Conservation (phyloP, 2,329 filamentous ascomycete species). For the Diaporthe sp. region DNA sequence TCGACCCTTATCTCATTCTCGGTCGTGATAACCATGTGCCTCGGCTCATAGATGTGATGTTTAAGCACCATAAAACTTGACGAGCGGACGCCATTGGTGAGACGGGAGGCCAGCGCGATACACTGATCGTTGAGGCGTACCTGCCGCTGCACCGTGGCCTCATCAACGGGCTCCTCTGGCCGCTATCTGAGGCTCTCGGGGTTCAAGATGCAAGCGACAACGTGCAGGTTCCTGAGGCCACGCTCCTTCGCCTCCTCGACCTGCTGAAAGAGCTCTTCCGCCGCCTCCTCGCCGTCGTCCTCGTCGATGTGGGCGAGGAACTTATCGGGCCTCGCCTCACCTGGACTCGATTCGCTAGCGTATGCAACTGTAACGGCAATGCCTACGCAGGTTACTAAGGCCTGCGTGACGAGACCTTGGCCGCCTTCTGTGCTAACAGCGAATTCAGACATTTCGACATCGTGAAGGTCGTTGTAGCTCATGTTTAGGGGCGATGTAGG, state of each 20-base stretch:
- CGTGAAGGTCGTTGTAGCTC: not conserved
- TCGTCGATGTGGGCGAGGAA: conserved; percentile 5
- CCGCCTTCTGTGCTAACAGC: not conserved
- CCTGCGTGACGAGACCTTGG: not conserved
- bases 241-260: not conserved
- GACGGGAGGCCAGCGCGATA: not conserved
- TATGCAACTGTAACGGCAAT: not conserved
- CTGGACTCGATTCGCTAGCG: not conserved
- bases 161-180: not conserved
- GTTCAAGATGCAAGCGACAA: not conserved
- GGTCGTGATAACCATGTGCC: not conserved
- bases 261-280: not conserved
- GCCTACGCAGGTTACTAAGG: not conserved
- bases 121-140: not conserved
- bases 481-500: not conserved
- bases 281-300: not conserved
- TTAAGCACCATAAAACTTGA: not conserved
- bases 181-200: not conserved
- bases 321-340: not conserved
- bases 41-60: not conserved
- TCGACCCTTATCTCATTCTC: conserved; percentile 3
- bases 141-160: not conserved
- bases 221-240: not conserved
- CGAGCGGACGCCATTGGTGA: not conserved
- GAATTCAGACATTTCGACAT: not conserved